phyloP scores from a whole-genome alignment of 2,329 filamentous ascomycete genomes.

The Paracamarosporium sp. region DNA sequence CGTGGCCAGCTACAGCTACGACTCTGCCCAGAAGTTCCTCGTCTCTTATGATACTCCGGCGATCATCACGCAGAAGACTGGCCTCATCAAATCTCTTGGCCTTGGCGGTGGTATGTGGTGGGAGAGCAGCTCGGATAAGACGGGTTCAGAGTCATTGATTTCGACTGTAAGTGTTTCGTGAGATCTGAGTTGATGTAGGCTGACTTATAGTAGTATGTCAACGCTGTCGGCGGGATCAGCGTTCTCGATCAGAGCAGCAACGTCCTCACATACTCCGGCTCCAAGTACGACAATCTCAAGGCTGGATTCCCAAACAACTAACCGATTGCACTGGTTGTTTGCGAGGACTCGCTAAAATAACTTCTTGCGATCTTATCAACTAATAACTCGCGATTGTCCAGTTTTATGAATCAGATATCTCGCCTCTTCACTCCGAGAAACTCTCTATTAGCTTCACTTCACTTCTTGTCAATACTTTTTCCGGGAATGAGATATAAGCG shows the following conservation, averaged over 20 bases:
- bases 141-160: slow-evolving; percentile 38
- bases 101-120: slow-evolving; percentile 50
- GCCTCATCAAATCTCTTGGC: slow-evolving; percentile 29
- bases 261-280: slow-evolving; percentile 67
- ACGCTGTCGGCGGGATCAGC: slow-evolving; percentile 61
- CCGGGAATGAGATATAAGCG: not conserved
- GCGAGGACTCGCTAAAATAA: too few species aligned
- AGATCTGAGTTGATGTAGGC: not conserved
- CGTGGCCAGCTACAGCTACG: slow-evolving; percentile 41
- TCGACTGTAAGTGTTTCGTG: slow-evolving; percentile 32
- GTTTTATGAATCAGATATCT: too few species aligned
- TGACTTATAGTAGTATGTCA: slow-evolving; percentile 49
- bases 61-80: slow-evolving; percentile 36
- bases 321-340: not conserved
- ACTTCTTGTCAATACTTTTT: slow-evolving; percentile 3
- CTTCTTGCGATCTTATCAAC: not conserved
- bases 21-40: slow-evolving; percentile 29
- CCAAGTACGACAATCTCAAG: slow-evolving; percentile 74
- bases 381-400: not conserved
- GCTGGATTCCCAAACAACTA: slow-evolving; percentile 34
- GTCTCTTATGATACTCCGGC: slow-evolving; percentile 44
- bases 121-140: slow-evolving; percentile 44
- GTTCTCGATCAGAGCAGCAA: slow-evolving; percentile 63
- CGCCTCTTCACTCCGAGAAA: not conserved
- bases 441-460: not conserved